Evolutionary conservation across 1,284 basidiomycete species (phyloP).

Genomic region (Ustilago esculenta): DNA sequence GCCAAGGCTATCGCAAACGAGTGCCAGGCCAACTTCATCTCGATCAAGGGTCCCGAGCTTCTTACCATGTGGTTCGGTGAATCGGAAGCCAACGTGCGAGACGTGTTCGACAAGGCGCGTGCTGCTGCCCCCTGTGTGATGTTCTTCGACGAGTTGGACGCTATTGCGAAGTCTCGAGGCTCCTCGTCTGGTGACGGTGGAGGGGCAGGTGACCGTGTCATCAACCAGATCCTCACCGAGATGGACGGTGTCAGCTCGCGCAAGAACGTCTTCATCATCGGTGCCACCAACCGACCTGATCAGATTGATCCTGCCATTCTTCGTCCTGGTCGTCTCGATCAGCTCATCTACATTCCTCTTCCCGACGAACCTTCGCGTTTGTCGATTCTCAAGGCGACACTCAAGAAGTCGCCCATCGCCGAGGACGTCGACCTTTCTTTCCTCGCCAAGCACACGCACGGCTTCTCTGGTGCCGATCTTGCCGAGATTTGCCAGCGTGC

Average conservation of each 20-base stretch:
- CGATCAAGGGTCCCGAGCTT: conserved; percentile 93
- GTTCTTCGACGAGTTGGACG: conserved; percentile 99
- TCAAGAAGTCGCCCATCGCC: conserved; percentile 91
- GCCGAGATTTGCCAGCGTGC: conserved; percentile 98
- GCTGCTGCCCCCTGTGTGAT: conserved; percentile 98
- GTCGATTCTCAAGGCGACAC: conserved; percentile 87
- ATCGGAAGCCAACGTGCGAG: conserved; percentile 98
- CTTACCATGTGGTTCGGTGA: conserved; percentile 99
- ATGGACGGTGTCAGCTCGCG: conserved; percentile 99
- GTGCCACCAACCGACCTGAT: conserved; percentile 98
- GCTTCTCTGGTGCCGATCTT: conserved; percentile 98
- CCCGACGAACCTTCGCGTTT: conserved; percentile 92
- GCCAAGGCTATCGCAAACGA: conserved; percentile 99
- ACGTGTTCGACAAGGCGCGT: conserved; percentile 99
- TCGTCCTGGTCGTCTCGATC: conserved; percentile 96
- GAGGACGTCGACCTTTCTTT: conserved; percentile 85
- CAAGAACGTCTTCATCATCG: conserved; percentile 99
- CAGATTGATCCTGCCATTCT: conserved; percentile 96
- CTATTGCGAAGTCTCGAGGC: conserved; percentile 96
- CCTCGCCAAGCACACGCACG: conserved; percentile 93
- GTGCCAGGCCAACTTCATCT: conserved; percentile 98
- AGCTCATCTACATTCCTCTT: conserved; percentile 69
- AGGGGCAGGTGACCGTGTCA: conserved; percentile 94
- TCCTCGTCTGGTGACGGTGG: conserved; percentile 83
- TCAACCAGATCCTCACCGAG: conserved; percentile 95